Evolutionary conservation across 2,329 filamentous ascomycete species (phyloP).

Genomic region (Sporothrix variecibatus): DNA sequence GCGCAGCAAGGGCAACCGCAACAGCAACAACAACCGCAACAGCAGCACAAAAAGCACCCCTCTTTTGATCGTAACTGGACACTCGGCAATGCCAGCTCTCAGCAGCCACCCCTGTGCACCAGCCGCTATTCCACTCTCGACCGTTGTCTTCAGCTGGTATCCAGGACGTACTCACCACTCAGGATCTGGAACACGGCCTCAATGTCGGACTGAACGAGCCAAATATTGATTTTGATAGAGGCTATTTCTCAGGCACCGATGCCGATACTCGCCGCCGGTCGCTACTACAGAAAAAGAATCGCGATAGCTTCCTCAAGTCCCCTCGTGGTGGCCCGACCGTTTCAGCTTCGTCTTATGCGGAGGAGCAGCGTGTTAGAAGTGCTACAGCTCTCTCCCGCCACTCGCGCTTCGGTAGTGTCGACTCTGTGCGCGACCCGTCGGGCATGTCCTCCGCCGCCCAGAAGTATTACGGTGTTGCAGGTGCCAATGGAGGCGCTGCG

Average conservation of each 20-base stretch:
- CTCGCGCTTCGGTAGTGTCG: slow-evolving; percentile 76
- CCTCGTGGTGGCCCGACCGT: slow-evolving; percentile 56
- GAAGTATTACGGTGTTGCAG: slow-evolving; percentile 64
- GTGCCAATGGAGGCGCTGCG: slow-evolving; percentile 37
- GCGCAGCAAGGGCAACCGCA: not conserved
- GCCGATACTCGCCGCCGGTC: slow-evolving; percentile 68
- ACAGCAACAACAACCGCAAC: not conserved
- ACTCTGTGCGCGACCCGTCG: slow-evolving; percentile 65
- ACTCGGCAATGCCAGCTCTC: slow-evolving; percentile 54
- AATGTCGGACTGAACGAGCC: slow-evolving; percentile 50
- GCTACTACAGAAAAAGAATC: slow-evolving; percentile 82
- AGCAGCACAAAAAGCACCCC: slow-evolving; percentile 60
- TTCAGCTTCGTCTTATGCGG: slow-evolving; percentile 56
- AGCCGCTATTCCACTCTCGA: slow-evolving; percentile 36
- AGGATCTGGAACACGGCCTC: slow-evolving; percentile 43
- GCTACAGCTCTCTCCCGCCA: slow-evolving; percentile 69
- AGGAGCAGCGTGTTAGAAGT: slow-evolving; percentile 69
- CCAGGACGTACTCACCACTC: slow-evolving; percentile 46
- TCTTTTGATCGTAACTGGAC: slow-evolving; percentile 74
- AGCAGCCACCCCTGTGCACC: slow-evolving; percentile 14
- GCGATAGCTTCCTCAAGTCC: slow-evolving; percentile 55
- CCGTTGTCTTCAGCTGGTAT: slow-evolving; percentile 57
- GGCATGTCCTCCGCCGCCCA: slow-evolving; percentile 64
- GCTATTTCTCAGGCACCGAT: slow-evolving; percentile 92
- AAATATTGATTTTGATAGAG: slow-evolving; percentile 71